These are phyloP conservation scores for Cryomyces minteri DNA, from an alignment of 495 filamentous ascomycete genomes.

Conservation along the genomic window DNA sequence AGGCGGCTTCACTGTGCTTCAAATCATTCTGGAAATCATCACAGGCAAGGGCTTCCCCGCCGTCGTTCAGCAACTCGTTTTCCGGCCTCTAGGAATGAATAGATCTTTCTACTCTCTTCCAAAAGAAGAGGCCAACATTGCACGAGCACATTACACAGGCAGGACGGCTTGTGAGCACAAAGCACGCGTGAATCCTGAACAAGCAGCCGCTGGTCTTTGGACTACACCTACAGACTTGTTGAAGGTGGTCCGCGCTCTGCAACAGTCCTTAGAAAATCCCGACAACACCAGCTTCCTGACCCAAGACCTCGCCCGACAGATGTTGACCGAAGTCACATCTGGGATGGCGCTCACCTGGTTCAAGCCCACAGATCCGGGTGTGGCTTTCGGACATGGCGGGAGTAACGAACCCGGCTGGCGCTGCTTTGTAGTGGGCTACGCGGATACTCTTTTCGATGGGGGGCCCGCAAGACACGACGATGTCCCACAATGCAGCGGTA, in stretches of 20 bases:
- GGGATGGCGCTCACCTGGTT: slow-evolving; percentile 1
- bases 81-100: slow-evolving; percentile 12
- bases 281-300: slow-evolving; percentile 7
- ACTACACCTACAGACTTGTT: slow-evolving; percentile 15
- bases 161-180: neutral
- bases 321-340: slow-evolving; percentile 4
- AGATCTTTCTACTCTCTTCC: slow-evolving; percentile 3
- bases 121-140: slow-evolving; percentile 6
- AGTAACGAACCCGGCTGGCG: slow-evolving; percentile 2
- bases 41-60: slow-evolving; percentile 3
- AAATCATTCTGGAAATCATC: slow-evolving; percentile 11
- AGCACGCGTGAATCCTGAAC: slow-evolving; percentile 4
- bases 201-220: slow-evolving; percentile 15
- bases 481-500: too few relatives aligned
- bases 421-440: slow-evolving; percentile 2
- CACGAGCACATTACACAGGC: slow-evolving; percentile 7
- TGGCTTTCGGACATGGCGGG: slow-evolving; percentile 3
- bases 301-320: slow-evolving; percentile 5
- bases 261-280: slow-evolving; percentile 4
- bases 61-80: slow-evolving; percentile 8
- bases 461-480: too few relatives aligned
- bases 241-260: slow-evolving; percentile 8
- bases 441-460: too few relatives aligned
- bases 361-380: neutral
- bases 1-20: slow-evolving; percentile 11